phyloP scores from a whole-genome alignment of 495 filamentous ascomycete species.

The Daldinia concentrica region DNA sequence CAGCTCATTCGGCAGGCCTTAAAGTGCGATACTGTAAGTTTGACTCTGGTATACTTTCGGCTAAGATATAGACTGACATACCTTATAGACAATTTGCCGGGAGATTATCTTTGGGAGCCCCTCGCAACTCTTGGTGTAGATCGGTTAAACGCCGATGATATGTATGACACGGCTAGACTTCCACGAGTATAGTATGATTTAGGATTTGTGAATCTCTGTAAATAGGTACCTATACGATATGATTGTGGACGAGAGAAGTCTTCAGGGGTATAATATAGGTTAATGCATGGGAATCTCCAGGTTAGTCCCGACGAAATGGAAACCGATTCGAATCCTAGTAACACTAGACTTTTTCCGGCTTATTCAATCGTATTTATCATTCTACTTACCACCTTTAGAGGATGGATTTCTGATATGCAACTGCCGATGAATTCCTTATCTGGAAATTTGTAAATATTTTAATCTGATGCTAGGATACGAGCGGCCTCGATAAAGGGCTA shows the following conservation, averaged over 20 bases:
- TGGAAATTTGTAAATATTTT: background rate
- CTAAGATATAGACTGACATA: slow-evolving; percentile 55
- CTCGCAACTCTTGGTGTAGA: slow-evolving; percentile 71
- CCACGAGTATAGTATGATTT: slow-evolving; percentile 25
- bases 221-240: background rate
- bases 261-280: no score
- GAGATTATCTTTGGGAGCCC: slow-evolving; percentile 76
- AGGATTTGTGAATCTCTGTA: background rate
- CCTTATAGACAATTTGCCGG: slow-evolving; percentile 53
- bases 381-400: background rate
- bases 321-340: background rate
- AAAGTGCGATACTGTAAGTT: slow-evolving; percentile 76
- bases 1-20: slow-evolving; percentile 70
- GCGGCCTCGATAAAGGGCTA: slow-evolving; percentile 2
- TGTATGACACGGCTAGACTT: slow-evolving; percentile 51
- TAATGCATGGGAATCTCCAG: background rate
- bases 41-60: slow-evolving; percentile 44
- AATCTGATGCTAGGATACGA: background rate
- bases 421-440: background rate
- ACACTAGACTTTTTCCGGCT: background rate
- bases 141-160: slow-evolving; percentile 76
- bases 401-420: background rate
- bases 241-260: no score
- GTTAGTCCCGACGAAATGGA: background rate
- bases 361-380: background rate